Evolutionary conservation across 164 flowering plant species (phyloP), one percentile per base, ranked within the genome.

Genomic region (Liriodendron chinense): DNA sequence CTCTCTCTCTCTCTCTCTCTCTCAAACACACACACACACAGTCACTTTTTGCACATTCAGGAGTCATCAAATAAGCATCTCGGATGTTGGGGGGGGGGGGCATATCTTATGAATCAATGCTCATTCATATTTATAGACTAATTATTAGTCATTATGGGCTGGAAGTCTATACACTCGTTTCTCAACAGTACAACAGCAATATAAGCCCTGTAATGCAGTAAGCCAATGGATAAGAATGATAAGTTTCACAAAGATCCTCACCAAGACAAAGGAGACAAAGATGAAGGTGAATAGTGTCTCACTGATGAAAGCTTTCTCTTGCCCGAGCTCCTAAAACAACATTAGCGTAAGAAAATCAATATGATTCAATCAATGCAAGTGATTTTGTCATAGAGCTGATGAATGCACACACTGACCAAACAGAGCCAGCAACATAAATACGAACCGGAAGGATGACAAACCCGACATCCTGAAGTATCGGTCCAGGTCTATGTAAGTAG

Each of bases 401-500:
- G 65, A 25, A 70, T 8, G 48, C 49, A 72, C 50, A 34, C 49
- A 26, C 69, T 48, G 66, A 6, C 25, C 5, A 73, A 50, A 47
- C n/a, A 18, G 24, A 24, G 24, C 7, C 3, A 47, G 25, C 26
- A 69, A 23, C n/a, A 70, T 13, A 47, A 26, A 62, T 72, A 87
- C 93, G 14, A 43, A 96, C 99, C 65, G 98, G 99, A 80, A 96
- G 94, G 79, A 96, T 84, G 67, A 82, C 78, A 83, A 91, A 96
- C 16, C 99, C 99, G 75, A 83, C 81, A 87, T 96, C 99, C 84
- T 93, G 98, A 74, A 96, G 96, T 25, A 75, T 85, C 50, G 99
- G 98, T 26, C 98, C 99, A 28, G 99, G 99, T 59, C 93, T 85
- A 84, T 96, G 99, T 7, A 96, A 67, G 83, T 93, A 96, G 82